Percentiles rank a stretch among this genome's conserved stretches.
Evolutionary conservation across 139 green algal genomes (phyloP).

Genomic region (Picochlorum sp.): DNA sequence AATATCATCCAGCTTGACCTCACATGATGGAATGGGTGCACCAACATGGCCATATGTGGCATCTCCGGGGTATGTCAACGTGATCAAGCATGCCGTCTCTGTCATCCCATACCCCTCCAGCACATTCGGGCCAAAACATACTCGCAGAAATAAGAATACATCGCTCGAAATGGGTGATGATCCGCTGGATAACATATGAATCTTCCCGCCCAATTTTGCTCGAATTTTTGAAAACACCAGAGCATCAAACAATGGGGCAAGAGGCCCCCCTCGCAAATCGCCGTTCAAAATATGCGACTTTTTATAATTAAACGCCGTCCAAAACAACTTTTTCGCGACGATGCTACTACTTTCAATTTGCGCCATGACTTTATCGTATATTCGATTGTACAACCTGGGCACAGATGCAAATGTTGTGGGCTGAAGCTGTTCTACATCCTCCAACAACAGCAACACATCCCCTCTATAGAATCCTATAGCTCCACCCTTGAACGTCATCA

Average conservation of each 20-base stretch:
- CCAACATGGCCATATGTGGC: constrained; percentile 69
- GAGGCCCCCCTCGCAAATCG: constrained; percentile 55
- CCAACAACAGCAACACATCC: constrained; percentile 68
- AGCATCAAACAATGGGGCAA: constrained; percentile 74
- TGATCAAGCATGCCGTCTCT: constrained; percentile 84
- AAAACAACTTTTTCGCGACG: constrained; percentile 60
- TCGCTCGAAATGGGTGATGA: constrained; percentile 84
- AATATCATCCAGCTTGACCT: constrained; percentile 90
- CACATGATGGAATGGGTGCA: constrained; percentile 61
- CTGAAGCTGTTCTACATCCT: constrained; percentile 35
- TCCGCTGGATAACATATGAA: constrained; percentile 57
- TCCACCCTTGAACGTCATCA: constrained; percentile 46
- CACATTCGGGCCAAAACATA: constrained; percentile 72
- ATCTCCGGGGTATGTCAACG: constrained; percentile 52
- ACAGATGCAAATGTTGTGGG: constrained; percentile 82
- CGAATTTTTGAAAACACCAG: constrained; percentile 94
- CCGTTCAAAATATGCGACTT: constrained; percentile 42
- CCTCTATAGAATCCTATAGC: constrained; percentile 79
- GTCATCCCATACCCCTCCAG: constrained; percentile 74
- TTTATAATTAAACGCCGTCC: constrained; percentile 68
- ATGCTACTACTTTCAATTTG: constrained; percentile 39
- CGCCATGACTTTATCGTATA: constrained; percentile 84
- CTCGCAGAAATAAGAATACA: constrained; percentile 86
- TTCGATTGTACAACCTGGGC: constrained; percentile 92
- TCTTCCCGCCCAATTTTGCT: constrained; percentile 59